phyloP scores from a whole-genome alignment of 2,329 filamentous ascomycete species.

The Tolypocladium endophyticum region DNA sequence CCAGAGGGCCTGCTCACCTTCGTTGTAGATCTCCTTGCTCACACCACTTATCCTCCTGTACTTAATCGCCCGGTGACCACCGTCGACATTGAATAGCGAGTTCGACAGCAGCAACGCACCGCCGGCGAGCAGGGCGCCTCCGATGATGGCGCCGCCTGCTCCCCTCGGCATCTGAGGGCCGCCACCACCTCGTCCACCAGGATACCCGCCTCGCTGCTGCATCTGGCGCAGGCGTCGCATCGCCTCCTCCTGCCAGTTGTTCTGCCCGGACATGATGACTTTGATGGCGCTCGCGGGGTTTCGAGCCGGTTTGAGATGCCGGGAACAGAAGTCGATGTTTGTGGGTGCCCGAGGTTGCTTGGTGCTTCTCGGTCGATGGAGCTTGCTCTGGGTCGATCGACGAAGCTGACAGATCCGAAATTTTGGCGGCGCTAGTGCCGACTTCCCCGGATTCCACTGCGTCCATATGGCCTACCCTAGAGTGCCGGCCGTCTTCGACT shows the following conservation, averaged over 20 bases:
- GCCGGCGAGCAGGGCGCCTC: slow-evolving; percentile 33
- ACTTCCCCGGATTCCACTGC: background rate
- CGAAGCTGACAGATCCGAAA: slow-evolving; percentile 2
- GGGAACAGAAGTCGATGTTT: background rate
- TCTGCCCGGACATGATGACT: slow-evolving; percentile 20
- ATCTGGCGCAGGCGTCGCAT: slow-evolving; percentile 39
- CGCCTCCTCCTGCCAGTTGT: slow-evolving; percentile 38
- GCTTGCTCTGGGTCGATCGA: background rate
- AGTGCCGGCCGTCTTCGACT: background rate
- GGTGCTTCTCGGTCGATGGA: background rate
- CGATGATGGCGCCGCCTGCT: slow-evolving; percentile 27
- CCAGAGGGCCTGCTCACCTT: slow-evolving; percentile 50
- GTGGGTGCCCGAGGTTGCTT: background rate
- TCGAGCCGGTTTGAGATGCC: background rate
- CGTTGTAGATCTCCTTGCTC: slow-evolving; percentile 87
- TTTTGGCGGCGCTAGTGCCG: slow-evolving; percentile 1
- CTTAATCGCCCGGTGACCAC: slow-evolving; percentile 98
- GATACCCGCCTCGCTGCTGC: slow-evolving; percentile 30
- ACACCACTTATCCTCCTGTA: slow-evolving; percentile 90
- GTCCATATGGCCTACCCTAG: background rate
- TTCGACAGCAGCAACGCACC: slow-evolving; percentile 44
- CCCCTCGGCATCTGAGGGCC: slow-evolving; percentile 30
- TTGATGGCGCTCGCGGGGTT: background rate
- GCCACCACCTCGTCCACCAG: slow-evolving; percentile 30
- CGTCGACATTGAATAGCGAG: slow-evolving; percentile 75